These are phyloP conservation scores for Cladophialophora yegresii DNA, from an alignment of 2,329 filamentous ascomycete genomes.

Conservation along the genomic window DNA sequence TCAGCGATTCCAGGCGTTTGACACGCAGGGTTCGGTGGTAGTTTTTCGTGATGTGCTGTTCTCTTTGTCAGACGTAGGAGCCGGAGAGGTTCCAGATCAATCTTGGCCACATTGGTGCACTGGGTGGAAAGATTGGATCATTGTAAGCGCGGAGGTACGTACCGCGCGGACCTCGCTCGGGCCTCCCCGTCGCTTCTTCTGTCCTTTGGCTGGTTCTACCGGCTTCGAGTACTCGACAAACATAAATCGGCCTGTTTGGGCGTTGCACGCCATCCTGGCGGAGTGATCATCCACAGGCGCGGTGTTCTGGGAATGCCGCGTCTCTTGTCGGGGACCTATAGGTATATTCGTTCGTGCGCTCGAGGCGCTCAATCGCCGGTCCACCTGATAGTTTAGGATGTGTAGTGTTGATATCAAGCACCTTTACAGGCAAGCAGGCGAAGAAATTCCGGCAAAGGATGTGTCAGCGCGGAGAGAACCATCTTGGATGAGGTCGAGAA, in stretches of 20 bases:
- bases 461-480: neutral
- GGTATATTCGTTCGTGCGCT: neutral
- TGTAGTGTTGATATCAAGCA: neutral
- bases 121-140: neutral
- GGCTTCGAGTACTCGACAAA: constrained; percentile 29
- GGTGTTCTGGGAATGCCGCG: neutral
- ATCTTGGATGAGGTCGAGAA: neutral
- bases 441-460: neutral
- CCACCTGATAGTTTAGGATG: neutral
- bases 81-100: neutral
- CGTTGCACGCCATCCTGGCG: constrained; percentile 19
- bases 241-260: constrained; percentile 20
- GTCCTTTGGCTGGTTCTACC: constrained; percentile 10
- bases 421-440: neutral
- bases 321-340: neutral
- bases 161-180: constrained; percentile 29
- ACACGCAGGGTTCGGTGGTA: constrained; percentile 27
- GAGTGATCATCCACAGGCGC: neutral
- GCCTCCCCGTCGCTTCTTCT: constrained; percentile 28
- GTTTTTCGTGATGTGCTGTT: constrained; percentile 31
- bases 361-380: constrained; percentile 4
- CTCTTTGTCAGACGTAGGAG: neutral
- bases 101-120: neutral
- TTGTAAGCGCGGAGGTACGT: neutral
- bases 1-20: constrained; percentile 24